A percentile compares a stretch with the other conserved stretches of the same genome.
These are phyloP conservation scores for Pseudocercospora pini-densiflorae DNA, from an alignment of 2,329 filamentous ascomycete species.

Conservation along the genomic window DNA sequence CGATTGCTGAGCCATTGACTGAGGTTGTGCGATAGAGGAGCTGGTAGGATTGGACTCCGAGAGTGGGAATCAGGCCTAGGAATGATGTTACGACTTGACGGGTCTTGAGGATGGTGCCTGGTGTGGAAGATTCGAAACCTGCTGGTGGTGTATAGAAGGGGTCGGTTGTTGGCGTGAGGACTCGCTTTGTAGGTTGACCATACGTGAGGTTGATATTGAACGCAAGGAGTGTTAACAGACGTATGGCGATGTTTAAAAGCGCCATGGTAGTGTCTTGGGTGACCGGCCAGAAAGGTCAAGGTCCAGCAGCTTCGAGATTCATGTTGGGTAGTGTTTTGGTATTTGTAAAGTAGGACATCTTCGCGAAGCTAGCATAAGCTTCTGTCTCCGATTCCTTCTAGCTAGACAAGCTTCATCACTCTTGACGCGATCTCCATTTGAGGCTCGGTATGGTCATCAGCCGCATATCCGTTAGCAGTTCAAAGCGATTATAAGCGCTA, in stretches of 20 bases:
- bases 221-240: neutral
- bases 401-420: neutral
- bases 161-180: conserved; percentile 26
- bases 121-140: conserved; percentile 28
- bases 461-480: neutral
- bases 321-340: too few species aligned
- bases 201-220: neutral
- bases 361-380: too few species aligned
- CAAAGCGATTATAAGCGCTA: neutral
- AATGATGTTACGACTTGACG: conserved; percentile 29
- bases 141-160: conserved; percentile 37
- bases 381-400: too few species aligned
- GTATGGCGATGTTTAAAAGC: neutral
- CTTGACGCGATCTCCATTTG: neutral
- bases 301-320: too few species aligned
- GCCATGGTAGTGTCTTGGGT: too few species aligned
- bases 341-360: too few species aligned
- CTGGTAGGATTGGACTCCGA: conserved; percentile 30
- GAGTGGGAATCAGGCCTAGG: conserved; percentile 31
- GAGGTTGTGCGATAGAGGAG: conserved; percentile 35
- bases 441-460: neutral
- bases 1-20: conserved; percentile 33
- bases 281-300: too few species aligned
- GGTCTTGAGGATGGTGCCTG: conserved; percentile 33
- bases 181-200: conserved; percentile 11